phyloP scores from a whole-genome alignment of 352 stramenopile genomes.

The Blastocystis sp. region DNA sequence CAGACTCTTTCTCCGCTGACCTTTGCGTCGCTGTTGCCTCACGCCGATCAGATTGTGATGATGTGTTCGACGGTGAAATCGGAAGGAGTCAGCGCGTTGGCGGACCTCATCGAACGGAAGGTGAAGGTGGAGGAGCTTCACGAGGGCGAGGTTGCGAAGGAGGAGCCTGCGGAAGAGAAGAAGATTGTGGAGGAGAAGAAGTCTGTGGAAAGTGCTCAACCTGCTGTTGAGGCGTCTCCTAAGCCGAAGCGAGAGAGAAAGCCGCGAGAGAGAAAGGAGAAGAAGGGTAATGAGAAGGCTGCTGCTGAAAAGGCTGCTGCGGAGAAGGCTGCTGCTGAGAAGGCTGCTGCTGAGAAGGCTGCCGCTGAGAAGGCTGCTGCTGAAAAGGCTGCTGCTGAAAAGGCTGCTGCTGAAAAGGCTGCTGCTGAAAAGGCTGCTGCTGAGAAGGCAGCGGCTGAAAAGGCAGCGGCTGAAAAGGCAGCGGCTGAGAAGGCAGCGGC shows the following conservation, averaged over 20 bases:
- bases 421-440: not conserved
- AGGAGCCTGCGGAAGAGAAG: not conserved
- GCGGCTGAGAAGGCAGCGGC: not conserved
- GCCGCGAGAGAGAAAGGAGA: not conserved
- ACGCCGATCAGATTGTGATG: no score
- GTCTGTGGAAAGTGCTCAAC: not conserved
- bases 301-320: not conserved
- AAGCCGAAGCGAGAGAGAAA: not conserved
- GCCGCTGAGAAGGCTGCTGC: not conserved
- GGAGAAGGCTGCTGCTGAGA: not conserved
- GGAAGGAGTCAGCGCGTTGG: no score
- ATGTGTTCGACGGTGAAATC: no score
- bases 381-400: not conserved
- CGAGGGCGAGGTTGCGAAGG: not conserved
- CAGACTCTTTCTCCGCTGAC: no score
- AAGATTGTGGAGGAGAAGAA: constrained; percentile 30
- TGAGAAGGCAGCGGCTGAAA: not conserved
- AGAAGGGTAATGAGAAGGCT: not conserved
- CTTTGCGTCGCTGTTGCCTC: no score
- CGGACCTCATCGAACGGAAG: no score
- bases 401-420: not conserved
- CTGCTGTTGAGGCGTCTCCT: not conserved
- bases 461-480: not conserved
- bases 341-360: not conserved
- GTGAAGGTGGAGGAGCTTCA: not conserved